phyloP scores from a whole-genome alignment of 495 filamentous ascomycete genomes.

The Hamigera avellanea region DNA sequence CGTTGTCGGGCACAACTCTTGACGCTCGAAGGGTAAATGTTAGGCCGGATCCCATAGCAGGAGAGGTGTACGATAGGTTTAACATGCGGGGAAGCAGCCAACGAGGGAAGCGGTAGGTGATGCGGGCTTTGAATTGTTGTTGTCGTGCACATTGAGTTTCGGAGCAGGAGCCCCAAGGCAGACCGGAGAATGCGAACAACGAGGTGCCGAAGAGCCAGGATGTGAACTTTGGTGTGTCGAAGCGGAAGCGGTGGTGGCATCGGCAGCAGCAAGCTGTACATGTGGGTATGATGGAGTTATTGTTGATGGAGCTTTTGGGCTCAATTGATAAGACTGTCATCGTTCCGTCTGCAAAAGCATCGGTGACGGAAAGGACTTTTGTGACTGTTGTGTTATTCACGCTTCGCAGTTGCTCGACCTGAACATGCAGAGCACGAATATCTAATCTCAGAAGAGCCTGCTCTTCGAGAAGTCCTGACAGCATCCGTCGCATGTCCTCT shows the following conservation, averaged over 20 bases:
- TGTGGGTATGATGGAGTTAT: neutral
- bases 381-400: no score
- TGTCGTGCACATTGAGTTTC: neutral
- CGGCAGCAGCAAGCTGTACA: neutral
- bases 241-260: neutral
- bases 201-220: neutral
- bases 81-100: neutral
- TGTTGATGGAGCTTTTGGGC: neutral
- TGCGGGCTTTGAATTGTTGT: neutral
- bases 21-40: neutral
- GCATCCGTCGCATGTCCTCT: neutral
- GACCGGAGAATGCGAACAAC: neutral
- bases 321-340: no score
- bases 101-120: neutral
- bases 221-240: neutral
- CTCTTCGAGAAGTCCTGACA: neutral
- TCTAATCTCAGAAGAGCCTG: neutral
- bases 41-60: neutral
- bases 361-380: no score
- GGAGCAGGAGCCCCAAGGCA: neutral
- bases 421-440: neutral
- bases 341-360: no score
- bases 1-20: neutral
- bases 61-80: neutral
- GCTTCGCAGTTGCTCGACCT: neutral